A percentile compares a stretch with the other conserved stretches of the same genome.
Evolutionary conservation across 73 alveolate genomes (phyloP).

Genomic region (Uronychia setigera): DNA sequence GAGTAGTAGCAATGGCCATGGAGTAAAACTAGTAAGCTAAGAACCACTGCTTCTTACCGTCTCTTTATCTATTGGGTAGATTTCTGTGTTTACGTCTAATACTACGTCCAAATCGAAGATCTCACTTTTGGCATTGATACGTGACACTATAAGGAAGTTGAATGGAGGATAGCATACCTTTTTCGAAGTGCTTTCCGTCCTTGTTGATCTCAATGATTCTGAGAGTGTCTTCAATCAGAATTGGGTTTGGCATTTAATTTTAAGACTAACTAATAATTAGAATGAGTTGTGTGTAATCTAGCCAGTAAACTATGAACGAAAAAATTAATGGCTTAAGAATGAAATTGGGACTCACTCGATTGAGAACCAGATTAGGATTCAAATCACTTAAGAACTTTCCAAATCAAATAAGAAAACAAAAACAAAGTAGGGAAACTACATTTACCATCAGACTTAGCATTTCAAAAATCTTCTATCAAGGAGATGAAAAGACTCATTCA

Average conservation of each 20-base stretch:
- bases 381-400: no score
- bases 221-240: slow-evolving; percentile 56
- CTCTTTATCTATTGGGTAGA: slow-evolving; percentile 84
- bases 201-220: slow-evolving; percentile 24
- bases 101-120: slow-evolving; percentile 73
- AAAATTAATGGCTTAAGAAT: no score
- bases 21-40: slow-evolving; percentile 75
- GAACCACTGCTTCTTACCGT: neutral
- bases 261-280: no score
- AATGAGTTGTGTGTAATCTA: no score
- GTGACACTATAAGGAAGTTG: slow-evolving; percentile 69
- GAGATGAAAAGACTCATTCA: no score
- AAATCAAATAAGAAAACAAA: no score
- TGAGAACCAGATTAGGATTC: no score
- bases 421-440: no score
- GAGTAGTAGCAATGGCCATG: slow-evolving; percentile 68
- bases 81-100: slow-evolving; percentile 86
- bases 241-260: slow-evolving; percentile 41
- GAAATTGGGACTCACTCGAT: no score
- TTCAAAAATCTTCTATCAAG: no score
- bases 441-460: no score
- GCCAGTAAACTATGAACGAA: no score
- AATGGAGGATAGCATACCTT: slow-evolving; percentile 10
- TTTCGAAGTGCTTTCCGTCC: slow-evolving; percentile 67
- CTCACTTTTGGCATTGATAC: slow-evolving; percentile 79